Conservation (phyloP, 2,329 filamentous ascomycete genomes). For the Aulographum hederae region DNA sequence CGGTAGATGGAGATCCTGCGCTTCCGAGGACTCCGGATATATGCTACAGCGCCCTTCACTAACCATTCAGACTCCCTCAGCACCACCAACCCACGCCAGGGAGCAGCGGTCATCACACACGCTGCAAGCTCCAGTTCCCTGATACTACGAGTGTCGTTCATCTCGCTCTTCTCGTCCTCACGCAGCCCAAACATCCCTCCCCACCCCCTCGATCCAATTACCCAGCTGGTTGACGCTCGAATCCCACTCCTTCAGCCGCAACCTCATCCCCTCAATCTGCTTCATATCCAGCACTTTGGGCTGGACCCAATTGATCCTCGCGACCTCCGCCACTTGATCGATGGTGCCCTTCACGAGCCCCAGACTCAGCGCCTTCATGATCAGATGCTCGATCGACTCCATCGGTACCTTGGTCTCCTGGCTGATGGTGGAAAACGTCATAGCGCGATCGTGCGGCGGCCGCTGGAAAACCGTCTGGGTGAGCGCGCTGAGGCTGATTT, state of each 20-base stretch:
- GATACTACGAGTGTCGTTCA: no score
- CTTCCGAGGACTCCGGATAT: no score
- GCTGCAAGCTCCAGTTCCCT: no score
- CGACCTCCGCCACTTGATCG: conserved; percentile 87
- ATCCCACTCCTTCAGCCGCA: conserved; percentile 83
- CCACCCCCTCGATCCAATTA: conserved; percentile 89
- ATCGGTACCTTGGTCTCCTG: conserved; percentile 81
- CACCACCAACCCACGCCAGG: no score
- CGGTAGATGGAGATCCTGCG: no score
- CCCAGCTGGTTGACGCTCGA: conserved; percentile 87
- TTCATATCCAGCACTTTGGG: conserved; percentile 92
- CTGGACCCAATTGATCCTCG: conserved; percentile 96
- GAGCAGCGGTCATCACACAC: no score
- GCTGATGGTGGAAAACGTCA: conserved; percentile 78
- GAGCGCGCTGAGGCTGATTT: conserved; percentile 90
- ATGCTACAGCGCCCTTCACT: no score
- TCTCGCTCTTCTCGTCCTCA: conserved; percentile 28
- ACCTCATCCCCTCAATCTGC: conserved; percentile 86
- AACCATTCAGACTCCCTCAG: no score
- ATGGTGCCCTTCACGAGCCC: conserved; percentile 82
- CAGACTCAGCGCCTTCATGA: conserved; percentile 97
- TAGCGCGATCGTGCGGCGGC: conserved; percentile 84
- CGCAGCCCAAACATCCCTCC: conserved; percentile 90
- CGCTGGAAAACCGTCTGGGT: conserved; percentile 94
- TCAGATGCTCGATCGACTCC: conserved; percentile 89